phyloP scores from a whole-genome alignment of 192 early-diverging fungal genomes.

The Backusella liffmaniae region DNA sequence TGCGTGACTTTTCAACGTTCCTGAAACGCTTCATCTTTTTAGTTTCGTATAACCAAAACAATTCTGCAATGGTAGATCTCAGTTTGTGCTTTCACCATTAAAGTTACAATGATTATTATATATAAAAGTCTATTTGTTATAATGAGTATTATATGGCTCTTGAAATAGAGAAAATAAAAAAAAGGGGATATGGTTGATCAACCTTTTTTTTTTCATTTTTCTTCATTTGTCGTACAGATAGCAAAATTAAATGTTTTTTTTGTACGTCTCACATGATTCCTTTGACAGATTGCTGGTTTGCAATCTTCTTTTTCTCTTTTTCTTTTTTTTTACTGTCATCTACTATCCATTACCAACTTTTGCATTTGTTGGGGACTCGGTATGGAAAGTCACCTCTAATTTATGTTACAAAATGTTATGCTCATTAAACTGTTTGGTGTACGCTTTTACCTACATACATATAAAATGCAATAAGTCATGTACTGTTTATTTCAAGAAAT shows the following conservation, averaged over 20 bases:
- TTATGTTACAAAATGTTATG: neutral
- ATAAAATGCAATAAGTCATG: neutral
- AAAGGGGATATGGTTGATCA: neutral
- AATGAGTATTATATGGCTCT: neutral
- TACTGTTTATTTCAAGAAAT: too few relatives aligned
- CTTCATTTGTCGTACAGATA: neutral
- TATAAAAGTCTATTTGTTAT: too few relatives aligned
- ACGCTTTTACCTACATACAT: neutral
- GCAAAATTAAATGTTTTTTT: too few relatives aligned
- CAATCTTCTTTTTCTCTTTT: neutral
- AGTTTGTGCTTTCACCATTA: neutral
- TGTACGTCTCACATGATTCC: neutral
- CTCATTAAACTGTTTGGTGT: neutral
- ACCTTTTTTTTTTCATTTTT: neutral
- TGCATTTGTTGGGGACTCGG: neutral
- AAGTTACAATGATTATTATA: neutral
- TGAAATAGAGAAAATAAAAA: neutral
- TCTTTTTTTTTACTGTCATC: neutral
- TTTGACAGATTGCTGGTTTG: neutral
- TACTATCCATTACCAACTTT: neutral
- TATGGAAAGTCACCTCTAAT: neutral
- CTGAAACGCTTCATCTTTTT: neutral
- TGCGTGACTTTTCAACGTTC: neutral
- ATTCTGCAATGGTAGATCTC: neutral
- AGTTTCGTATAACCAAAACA: neutral